These are phyloP conservation scores for Periglandula ipomoeae DNA, from an alignment of 2,329 filamentous ascomycete species.

Conservation along the genomic window DNA sequence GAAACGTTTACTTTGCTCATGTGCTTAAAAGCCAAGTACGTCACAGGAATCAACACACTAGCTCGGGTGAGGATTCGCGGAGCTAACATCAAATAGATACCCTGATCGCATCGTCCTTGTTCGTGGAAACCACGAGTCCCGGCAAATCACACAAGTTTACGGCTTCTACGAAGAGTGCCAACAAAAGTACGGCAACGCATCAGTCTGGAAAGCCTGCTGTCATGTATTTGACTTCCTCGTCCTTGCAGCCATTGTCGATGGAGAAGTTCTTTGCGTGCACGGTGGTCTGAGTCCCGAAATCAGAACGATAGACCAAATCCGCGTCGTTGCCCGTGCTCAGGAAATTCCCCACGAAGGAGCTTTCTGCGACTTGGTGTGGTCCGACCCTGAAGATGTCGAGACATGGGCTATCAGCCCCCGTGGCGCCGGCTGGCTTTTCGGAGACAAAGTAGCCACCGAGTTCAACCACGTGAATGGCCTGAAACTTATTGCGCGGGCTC, in stretches of 20 bases:
- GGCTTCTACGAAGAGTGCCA: slow-evolving; percentile 99
- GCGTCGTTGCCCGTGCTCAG: slow-evolving; percentile 93
- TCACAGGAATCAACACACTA: not conserved
- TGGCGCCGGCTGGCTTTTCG: slow-evolving; percentile 96
- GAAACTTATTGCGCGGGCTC: slow-evolving; percentile 91
- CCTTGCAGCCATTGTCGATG: slow-evolving; percentile 91
- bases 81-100: slow-evolving; percentile 50
- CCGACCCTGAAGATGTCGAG: slow-evolving; percentile 91
- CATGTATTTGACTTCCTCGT: slow-evolving; percentile 99
- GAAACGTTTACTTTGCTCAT: slow-evolving; percentile 97
- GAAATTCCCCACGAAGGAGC: slow-evolving; percentile 98
- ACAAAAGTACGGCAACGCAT: slow-evolving; percentile 96
- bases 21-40: slow-evolving; percentile 72
- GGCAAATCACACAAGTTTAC: slow-evolving; percentile 96
- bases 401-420: slow-evolving; percentile 92
- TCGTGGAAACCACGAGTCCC: slow-evolving; percentile 93
- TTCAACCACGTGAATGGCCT: slow-evolving; percentile 96
- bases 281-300: slow-evolving; percentile 85
- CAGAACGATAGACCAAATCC: slow-evolving; percentile 97
- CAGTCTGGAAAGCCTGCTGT: slow-evolving; percentile 99
- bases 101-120: slow-evolving; percentile 92
- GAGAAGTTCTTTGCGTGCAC: slow-evolving; percentile 97
- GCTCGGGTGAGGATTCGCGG: not conserved
- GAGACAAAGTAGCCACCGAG: slow-evolving; percentile 93
- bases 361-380: slow-evolving; percentile 98